Evolutionary conservation across 2,329 filamentous ascomycete species (phyloP).

Genomic region (Tolypocladium pustulatum): DNA sequence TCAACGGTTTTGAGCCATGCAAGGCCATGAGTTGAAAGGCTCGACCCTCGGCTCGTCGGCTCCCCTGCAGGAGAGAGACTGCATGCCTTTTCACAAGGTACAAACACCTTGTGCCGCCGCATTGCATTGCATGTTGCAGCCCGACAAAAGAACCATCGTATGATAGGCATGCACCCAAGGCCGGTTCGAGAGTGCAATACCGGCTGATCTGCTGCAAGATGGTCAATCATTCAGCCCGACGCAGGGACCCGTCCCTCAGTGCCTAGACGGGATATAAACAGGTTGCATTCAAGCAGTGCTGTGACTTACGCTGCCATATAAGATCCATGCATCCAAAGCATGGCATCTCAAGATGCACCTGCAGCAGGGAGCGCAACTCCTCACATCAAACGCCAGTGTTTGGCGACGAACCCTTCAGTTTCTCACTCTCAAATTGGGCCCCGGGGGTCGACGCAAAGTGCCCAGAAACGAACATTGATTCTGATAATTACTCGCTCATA

Average conservation of each 20-base stretch:
- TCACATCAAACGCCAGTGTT: too few relatives aligned
- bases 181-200: neutral
- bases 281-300: neutral
- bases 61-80: neutral
- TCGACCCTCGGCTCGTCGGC: neutral
- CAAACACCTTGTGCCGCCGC: neutral
- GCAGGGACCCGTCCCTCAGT: too few relatives aligned
- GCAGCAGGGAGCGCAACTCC: neutral
- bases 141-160: neutral
- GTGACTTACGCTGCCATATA: too few relatives aligned
- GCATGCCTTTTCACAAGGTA: neutral
- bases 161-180: neutral
- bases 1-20: neutral
- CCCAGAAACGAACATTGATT: conserved; percentile 32
- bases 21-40: neutral
- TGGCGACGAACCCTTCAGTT: too few relatives aligned
- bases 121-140: neutral
- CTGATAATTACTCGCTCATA: conserved; percentile 21
- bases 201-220: neutral
- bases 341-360: neutral
- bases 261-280: neutral
- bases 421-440: too few relatives aligned
- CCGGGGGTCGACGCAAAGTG: too few relatives aligned
- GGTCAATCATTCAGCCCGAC: neutral
- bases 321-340: neutral